Base-by-base conservation (phyloP, 106 monocot genomes). In the Dioscorea alata region DNA sequence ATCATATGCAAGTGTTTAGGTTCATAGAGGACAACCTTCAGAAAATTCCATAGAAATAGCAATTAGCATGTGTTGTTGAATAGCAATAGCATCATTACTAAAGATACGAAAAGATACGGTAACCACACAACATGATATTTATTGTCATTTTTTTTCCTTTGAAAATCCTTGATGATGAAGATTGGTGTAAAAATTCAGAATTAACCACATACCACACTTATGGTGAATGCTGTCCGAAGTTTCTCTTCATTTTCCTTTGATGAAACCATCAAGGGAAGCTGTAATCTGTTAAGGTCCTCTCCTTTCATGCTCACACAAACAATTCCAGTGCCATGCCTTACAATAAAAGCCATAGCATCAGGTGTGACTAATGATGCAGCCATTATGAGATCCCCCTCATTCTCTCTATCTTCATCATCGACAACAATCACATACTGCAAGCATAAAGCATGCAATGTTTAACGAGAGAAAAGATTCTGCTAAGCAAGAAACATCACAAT, bases 381-480 rank as follows among this genome's bases (percentile, higher is more conserved):
- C 80, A 83, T 83, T 79, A 86, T 83, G 57, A 86, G 79, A 74
- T 86, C 86, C 18, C 86, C 86, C 67, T 86, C 76, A 64, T 86
- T 86, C 74, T 86, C 86, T 70, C 86, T 79, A 51, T 79, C 73
- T 76, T 86, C 86, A 65, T 86, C 86, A 60, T 86, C 86, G 9
- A 86, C 79, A 61, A 83, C 86, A 60, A 86, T 76, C 35, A 86
- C 86, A 82, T 61, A 60, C 86, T 86, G 76, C 67, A 80, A 66
- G 32, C 52, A 34, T 12, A 21, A 79, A 10, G 49, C 58, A 60
- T 10, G 28, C 60, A 22, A 75, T 57, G 59, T 17, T 62, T 19
- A 17, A 67, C 6, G 57, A 35, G 5, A 15, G 4, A 65, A 28
- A 35, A 33, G 16, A 8, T 9, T 65, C 48, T 7, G 10, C 2